Conservation (phyloP, 169 alveolate species). For the Plasmodium gaboni region DNA sequence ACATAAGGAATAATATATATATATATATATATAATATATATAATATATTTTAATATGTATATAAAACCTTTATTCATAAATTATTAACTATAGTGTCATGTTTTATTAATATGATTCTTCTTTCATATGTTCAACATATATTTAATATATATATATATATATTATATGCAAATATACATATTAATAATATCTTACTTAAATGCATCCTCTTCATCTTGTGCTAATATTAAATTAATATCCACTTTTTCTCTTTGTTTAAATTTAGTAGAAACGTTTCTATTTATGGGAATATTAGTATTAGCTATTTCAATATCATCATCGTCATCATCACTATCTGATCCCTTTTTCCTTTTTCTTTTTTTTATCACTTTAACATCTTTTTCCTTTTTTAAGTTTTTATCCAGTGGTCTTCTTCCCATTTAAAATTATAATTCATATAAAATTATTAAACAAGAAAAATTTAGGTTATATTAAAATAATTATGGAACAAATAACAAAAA, state of each 20-base stretch:
- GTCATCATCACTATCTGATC: slow-evolving; percentile 64
- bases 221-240: slow-evolving; percentile 82
- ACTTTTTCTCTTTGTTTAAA: slow-evolving; percentile 81
- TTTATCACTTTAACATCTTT: slow-evolving; percentile 30
- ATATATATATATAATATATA: background rate
- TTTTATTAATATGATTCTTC: no score
- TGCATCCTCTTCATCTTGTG: slow-evolving; percentile 85
- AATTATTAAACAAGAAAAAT: no score
- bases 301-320: slow-evolving; percentile 71
- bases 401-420: slow-evolving; percentile 74
- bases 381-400: slow-evolving; percentile 4
- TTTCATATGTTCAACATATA: slow-evolving; percentile 3
- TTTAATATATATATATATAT: background rate
- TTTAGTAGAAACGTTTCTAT: slow-evolving; percentile 42
- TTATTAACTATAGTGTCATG: no score
- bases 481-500: no score
- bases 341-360: slow-evolving; percentile 70
- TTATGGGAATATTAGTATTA: slow-evolving; percentile 39
- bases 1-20: background rate
- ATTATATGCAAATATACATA: background rate
- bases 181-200: slow-evolving; percentile 75
- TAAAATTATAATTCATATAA: background rate
- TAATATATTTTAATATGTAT: background rate
- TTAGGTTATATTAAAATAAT: no score
- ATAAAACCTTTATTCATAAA: no score